Evolutionary conservation across 139 green algal genomes (phyloP), one percentile per base, ranked within the genome.

Genomic region (Coccomyxa sp.): DNA sequence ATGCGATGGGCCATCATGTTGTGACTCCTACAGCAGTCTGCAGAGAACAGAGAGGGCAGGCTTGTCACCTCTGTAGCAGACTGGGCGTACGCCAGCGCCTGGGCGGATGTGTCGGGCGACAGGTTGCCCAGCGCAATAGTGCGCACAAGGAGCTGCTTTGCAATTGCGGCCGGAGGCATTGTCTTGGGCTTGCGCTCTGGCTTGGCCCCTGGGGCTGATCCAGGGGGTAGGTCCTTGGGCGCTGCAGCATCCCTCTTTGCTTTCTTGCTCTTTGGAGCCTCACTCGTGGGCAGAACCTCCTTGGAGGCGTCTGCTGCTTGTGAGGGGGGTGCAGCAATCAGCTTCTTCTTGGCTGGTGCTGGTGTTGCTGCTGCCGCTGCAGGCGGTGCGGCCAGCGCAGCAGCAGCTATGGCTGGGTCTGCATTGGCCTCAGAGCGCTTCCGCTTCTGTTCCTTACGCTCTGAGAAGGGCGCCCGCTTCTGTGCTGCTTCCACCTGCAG

Each of bases 51-150:
- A n/a, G n/a, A n/a, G n/a, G n/a, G 39, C 40, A 70, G 14, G 34
- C 8, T 24, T 64, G 50, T 64, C 38, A 82, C 84, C 76, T 85
- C 44, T 41, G 85, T 88, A 41, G 73, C 84, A 18, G 72, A 71
- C 3, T 76, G 72, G 29, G 92, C 91, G 39, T 89, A 35, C 0
- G 50, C 39, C 36, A 90, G 16, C 0, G 86, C 91, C 31, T 78
- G 75, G 0, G 41, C 44, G 37, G 86, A 18, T 8, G 55, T 70
- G 22, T 81, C 80, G 0, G 79, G 58, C 6, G 82, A 84, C 41
- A 97, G 79, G 55, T 86, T 85, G 6, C 92, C 92, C 3, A 98
- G 35, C 0, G 93, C 94, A 7, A 98, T 86, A 1, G 94, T 88
- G 4, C 91, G 85, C 34, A 95, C 75, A 40, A 91, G 82, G 40